Evolutionary conservation across 2,329 filamentous ascomycete species (phyloP), one percentile per base, ranked within the genome.

Genomic region (Chaetomiaceae sp.): DNA sequence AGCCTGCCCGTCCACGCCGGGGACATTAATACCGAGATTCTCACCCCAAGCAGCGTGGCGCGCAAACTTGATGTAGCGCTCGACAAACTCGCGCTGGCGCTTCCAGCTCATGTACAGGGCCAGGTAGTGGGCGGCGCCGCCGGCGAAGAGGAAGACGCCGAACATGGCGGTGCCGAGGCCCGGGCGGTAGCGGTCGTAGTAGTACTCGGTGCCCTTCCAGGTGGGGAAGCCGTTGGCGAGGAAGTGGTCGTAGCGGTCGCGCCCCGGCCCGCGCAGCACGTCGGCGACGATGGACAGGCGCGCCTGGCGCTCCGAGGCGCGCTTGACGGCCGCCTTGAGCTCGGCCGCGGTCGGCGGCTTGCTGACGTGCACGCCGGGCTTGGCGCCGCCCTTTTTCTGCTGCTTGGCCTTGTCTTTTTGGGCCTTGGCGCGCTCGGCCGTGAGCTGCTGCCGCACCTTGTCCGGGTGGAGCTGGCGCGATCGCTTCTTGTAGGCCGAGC

Each of bases 131-230:
- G 86, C 83, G 24, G 74, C 86, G 53, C 93, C 93, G 47, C 90
- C 91, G 42, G 86, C 79, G 42, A 88, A 79, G 52, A 95, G 65
- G 66, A 97, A 88, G 33, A 95, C 70, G 38, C 91, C 90, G 20
- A 84, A 51, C 42, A 97, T 67, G 37, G 95, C 93, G 12, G 86
- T 86, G 49, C 88, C 88, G 36, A 97, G 73, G 8, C 93, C 93
- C 2, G 93, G 93, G 17, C 93, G 81, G 76, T 91, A 96, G 48
- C 93, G 83, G 60, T 82, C 83, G 73, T 98, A 98, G 76, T 97
- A 98, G 77, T 98, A 98, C 52, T 93, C 91, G 36, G 91, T 96
- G 48, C 93, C 93, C 71, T 91, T 90, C 93, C 93, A 98, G 46
- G 80, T 81, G 26, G 93, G 93, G 72, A 98, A 98, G 51, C 93